phyloP scores from a whole-genome alignment of 352 stramenopile species.

The Phytophthora sojae region DNA sequence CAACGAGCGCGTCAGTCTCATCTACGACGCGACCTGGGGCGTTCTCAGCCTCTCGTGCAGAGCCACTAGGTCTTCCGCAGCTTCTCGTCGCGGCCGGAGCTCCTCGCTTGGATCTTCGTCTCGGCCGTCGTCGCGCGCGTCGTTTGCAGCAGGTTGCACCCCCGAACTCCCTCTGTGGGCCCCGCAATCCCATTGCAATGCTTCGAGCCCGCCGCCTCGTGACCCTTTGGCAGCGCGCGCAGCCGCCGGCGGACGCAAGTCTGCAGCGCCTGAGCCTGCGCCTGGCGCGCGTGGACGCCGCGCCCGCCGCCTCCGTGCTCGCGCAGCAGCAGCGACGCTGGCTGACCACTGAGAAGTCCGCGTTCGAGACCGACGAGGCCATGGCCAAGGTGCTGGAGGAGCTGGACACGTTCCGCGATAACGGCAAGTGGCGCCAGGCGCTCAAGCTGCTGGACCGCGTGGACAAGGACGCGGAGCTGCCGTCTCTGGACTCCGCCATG shows the following conservation, averaged over 20 bases:
- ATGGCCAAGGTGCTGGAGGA: slow-evolving; percentile 47
- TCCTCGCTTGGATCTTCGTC: not conserved
- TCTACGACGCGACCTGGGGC: not conserved
- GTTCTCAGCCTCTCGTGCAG: slow-evolving; percentile 23
- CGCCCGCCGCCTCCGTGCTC: not conserved
- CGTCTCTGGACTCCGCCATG: slow-evolving; percentile 67
- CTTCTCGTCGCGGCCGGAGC: not conserved
- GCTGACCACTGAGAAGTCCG: slow-evolving; percentile 25
- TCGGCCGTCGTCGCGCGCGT: slow-evolving; percentile 2
- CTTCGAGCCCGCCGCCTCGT: slow-evolving; percentile 47
- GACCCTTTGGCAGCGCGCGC: slow-evolving; percentile 42
- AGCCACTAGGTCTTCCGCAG: slow-evolving; percentile 11
- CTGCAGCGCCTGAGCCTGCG: slow-evolving; percentile 21
- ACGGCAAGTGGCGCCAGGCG: slow-evolving; percentile 75
- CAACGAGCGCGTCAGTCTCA: slow-evolving; percentile 19
- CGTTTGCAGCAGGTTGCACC: slow-evolving; percentile 2
- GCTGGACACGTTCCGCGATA: slow-evolving; percentile 60
- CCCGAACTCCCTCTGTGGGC: not conserved
- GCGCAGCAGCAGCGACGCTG: slow-evolving; percentile 22
- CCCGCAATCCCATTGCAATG: slow-evolving; percentile 20
- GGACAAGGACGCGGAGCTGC: slow-evolving; percentile 62
- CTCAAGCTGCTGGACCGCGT: slow-evolving; percentile 78
- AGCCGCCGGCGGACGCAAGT: slow-evolving; percentile 24
- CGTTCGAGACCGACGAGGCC: slow-evolving; percentile 21
- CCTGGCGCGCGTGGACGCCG: slow-evolving; percentile 17